Evolutionary conservation across 768 basidiomycete genomes (phyloP).

Genomic region (Mycena sanguinolenta): DNA sequence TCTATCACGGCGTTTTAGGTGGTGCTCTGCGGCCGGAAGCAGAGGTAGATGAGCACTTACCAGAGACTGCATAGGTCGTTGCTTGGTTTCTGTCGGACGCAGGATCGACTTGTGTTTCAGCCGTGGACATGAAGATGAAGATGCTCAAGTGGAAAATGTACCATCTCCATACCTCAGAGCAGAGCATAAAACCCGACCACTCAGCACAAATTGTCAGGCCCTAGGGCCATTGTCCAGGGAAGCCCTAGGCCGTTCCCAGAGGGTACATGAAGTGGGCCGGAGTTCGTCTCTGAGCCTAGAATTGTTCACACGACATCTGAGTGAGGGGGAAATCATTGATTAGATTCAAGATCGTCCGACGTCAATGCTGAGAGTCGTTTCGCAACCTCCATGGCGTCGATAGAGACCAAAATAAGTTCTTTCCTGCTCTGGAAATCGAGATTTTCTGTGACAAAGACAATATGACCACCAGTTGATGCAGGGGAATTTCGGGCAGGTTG

Average conservation of each 20-base stretch:
- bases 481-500: not conserved
- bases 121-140: slow-evolving; percentile 28
- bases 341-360: not conserved
- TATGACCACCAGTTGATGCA: slow-evolving; percentile 17
- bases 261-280: not conserved
- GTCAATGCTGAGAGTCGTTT: no score
- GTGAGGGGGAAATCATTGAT: slow-evolving; percentile 3
- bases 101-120: slow-evolving; percentile 14
- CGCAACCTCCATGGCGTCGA: slow-evolving; percentile 25
- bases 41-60: slow-evolving; percentile 24
- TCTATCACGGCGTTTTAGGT: not conserved
- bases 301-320: slow-evolving; percentile 5
- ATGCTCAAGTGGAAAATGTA: slow-evolving; percentile 6
- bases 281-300: no score
- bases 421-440: slow-evolving; percentile 14
- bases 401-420: slow-evolving; percentile 27
- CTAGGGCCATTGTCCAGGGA: no score
- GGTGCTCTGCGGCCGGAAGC: slow-evolving; percentile 21
- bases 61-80: slow-evolving; percentile 22
- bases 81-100: slow-evolving; percentile 15
- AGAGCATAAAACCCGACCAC: not conserved
- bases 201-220: slow-evolving; percentile 18
- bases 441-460: slow-evolving; percentile 10
- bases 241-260: no score
- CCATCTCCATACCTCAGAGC: not conserved